Evolutionary conservation across 768 basidiomycete species (phyloP).

Genomic region (Leucosporidium scottii): DNA sequence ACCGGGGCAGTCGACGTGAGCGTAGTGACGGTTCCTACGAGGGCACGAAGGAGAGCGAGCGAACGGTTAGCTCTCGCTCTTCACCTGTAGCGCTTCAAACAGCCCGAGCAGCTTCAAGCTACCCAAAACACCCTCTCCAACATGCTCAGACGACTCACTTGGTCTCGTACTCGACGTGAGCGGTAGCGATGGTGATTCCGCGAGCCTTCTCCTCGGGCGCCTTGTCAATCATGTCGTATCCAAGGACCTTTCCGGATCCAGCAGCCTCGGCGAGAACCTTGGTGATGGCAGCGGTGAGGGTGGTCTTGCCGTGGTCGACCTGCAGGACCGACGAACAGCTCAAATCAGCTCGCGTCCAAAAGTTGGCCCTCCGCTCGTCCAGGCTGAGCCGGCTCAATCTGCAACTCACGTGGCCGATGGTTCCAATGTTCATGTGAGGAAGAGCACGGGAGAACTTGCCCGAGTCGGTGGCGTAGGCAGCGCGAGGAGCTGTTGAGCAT

Average conservation of each 20-base stretch:
- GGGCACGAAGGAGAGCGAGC: neutral
- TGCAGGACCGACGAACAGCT: neutral
- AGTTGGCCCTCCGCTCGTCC: neutral
- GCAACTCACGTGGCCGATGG: slow-evolving; percentile 34
- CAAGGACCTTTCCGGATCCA: slow-evolving; percentile 68
- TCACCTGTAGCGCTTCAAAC: slow-evolving; percentile 40
- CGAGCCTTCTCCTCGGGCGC: slow-evolving; percentile 99
- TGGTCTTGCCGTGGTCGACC: slow-evolving; percentile 80
- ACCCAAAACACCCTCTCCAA: neutral
- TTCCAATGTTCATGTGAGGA: slow-evolving; percentile 81
- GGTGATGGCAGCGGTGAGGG: slow-evolving; percentile 90
- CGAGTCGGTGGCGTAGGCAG: slow-evolving; percentile 35
- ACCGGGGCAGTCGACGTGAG: slow-evolving; percentile 23
- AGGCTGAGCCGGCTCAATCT: slow-evolving; percentile 1
- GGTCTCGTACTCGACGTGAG: slow-evolving; percentile 98
- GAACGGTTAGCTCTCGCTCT: neutral
- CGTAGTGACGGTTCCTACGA: slow-evolving; percentile 34
- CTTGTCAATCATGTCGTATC: slow-evolving; percentile 97
- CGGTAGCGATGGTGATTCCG: slow-evolving; percentile 98
- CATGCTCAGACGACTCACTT: slow-evolving; percentile 35
- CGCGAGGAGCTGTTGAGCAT: neutral
- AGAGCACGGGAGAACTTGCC: slow-evolving; percentile 36
- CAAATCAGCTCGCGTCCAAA: neutral
- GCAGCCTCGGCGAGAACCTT: slow-evolving; percentile 70
- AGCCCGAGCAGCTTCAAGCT: neutral